phyloP scores from a whole-genome alignment of 345 rosid genomes.

The Iberis pinnata region DNA sequence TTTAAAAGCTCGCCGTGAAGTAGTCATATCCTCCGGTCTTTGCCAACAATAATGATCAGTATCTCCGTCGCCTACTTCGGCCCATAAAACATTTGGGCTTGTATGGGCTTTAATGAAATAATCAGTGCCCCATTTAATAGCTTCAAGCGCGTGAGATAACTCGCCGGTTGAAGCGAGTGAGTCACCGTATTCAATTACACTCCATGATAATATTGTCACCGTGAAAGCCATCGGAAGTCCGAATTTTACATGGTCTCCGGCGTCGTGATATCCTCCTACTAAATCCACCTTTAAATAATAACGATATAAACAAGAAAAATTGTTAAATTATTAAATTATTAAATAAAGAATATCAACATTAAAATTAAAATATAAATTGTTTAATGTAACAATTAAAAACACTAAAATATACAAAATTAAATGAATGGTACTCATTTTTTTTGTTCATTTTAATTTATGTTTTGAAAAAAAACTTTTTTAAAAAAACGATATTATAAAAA shows the following conservation, averaged over 20 bases:
- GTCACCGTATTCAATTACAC: constrained; percentile 62
- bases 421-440: no score
- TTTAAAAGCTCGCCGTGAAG: constrained; percentile 77
- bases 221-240: constrained; percentile 98
- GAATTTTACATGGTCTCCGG: constrained; percentile 92
- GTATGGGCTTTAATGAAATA: constrained; percentile 90
- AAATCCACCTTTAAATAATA: constrained; percentile 69
- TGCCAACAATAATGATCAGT: constrained; percentile 99
- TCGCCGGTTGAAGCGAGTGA: constrained; percentile 61
- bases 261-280: constrained; percentile 95
- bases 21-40: constrained; percentile 97
- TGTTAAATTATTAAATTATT: no score
- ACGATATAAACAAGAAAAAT: not conserved
- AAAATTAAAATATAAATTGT: not conserved
- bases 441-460: no score
- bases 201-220: constrained; percentile 87
- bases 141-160: constrained; percentile 66
- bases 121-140: constrained; percentile 94
- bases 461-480: no score
- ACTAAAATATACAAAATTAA: no score
- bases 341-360: no score
- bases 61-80: constrained; percentile 90
- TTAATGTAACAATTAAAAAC: no score
- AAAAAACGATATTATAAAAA: no score
- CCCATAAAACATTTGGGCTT: constrained; percentile 78